Evolutionary conservation across 495 filamentous ascomycete species (phyloP), one percentile per base, ranked within the genome.

Genomic region (Articulospora tetracladia): DNA sequence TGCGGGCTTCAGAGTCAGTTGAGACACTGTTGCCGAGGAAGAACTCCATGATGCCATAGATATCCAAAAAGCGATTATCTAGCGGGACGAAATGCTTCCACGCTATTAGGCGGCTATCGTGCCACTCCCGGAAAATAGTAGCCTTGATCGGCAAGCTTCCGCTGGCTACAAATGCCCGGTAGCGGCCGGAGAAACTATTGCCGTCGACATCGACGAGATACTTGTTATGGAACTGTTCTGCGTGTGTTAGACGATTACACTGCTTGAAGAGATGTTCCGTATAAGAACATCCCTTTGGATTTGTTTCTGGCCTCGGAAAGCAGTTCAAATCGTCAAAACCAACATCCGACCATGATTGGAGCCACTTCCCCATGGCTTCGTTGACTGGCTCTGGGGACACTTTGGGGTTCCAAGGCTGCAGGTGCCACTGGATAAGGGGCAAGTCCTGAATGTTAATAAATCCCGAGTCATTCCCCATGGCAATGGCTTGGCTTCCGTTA

Each of bases 61-160:
- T 70, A 65, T 94, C 90, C 19, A 82, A 74, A 60, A 86, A 92
- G 3, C 84, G 79, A 66, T 86, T 91, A 66, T 93, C 90, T 83
- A 93, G 86, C 0, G 90, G 90, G n/a, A 90, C 85, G 63, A 83
- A 90, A 65, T 90, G 87, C 54, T 80, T 79, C 87, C 87, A 90
- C 11, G 84, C 78, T 19, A 86, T 76, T 11, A 90, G 72, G n/a
- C 87, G 73, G 36, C 79, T 81, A 64, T 90, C 87, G 59, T 89
- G 87, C 87, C 86, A 89, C 70, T 89, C 87, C 11, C 81, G 74
- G 75, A 86, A 90, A 24, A 90, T 76, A 10, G 87, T 88, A 1
- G 86, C 79, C 68, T 90, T 90, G 69, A 90, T 75, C 0, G 83
- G 82, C 20, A 90, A 62, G n/a, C 79, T 82, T 34, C 79, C 84